Evolutionary conservation across 345 rosid genomes (phyloP), one percentile per base, ranked within the genome.

Genomic region (Laguncularia racemosa): DNA sequence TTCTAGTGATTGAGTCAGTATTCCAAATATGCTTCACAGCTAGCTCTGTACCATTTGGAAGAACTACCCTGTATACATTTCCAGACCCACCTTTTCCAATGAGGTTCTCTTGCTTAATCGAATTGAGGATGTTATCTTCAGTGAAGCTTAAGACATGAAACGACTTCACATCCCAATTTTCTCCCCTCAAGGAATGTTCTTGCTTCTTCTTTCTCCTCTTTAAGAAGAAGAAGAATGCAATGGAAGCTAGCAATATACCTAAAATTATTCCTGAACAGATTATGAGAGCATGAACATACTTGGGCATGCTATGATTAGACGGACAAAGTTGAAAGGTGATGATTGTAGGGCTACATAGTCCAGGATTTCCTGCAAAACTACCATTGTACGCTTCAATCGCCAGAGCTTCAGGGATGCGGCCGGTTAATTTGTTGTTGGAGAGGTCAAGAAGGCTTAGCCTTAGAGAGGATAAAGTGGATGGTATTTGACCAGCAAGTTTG

Each of bases 51-150:
- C 96, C 98, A 9, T 74, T 82, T 23, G 79, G 67, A 16, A 86
- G 79, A n/a, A 49, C 48, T 2, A 80, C 95, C 77, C 62, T 84
- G 74, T 89, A 92, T 14, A 92, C 99, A 47, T 81, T 78, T 20
- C 97, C 99, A 0, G 85, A 86, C 5, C 99, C 99, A 20, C 97
- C 97, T 67, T 77, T 84, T 49, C 99, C 99, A 13, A 92, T 86
- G 38, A 89, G 64, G 60, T 92, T 89, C 78, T 89, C 97, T 55
- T 73, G 83, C 66, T 83, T 85, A 56, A 92, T 86, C 8, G 99
- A 80, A 76, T 87, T 89, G 9, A 92, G 76, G 74, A 92, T 86
- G 68, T 86, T 96, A 20, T 83, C 88, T 73, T 92, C 91, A 0
- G 78, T 69, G 57, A 89, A 83, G 60, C 65, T 83, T 53, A 92